These are phyloP conservation scores for Phaeosphaeria sp. DNA, from an alignment of 2,329 filamentous ascomycete species.

Conservation along the genomic window DNA sequence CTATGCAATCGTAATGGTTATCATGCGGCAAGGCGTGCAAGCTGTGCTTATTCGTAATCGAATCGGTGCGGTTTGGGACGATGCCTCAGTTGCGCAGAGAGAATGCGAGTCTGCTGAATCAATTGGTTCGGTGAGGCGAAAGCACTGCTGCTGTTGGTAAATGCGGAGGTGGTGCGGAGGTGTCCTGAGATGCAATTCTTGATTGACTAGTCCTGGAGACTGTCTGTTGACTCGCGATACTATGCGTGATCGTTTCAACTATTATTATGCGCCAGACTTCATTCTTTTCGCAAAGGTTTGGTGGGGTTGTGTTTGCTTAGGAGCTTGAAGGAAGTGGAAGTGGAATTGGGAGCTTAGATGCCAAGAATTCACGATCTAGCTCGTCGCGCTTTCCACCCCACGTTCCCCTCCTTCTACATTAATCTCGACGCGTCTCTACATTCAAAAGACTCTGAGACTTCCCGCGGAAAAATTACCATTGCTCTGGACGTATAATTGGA, in stretches of 20 bases:
- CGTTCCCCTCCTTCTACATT: slow-evolving; percentile 9
- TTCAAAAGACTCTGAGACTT: neutral
- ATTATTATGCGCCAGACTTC: neutral
- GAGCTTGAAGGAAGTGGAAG: slow-evolving; percentile 9
- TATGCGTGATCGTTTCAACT: neutral
- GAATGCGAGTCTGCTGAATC: too few relatives aligned
- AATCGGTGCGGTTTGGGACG: too few relatives aligned
- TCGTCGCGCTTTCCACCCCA: slow-evolving; percentile 9
- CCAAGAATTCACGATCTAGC: slow-evolving; percentile 26
- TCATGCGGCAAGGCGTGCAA: neutral
- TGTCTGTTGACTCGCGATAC: neutral
- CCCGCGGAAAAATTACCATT: neutral
- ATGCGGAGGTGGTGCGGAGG: slow-evolving; percentile 24
- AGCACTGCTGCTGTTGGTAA: neutral
- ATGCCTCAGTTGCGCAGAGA: too few relatives aligned
- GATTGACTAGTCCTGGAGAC: neutral
- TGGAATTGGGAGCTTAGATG: slow-evolving; percentile 11
- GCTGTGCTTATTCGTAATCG: too few relatives aligned
- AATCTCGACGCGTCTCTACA: neutral
- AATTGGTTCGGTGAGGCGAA: too few relatives aligned
- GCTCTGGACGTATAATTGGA: neutral
- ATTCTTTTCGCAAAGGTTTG: neutral
- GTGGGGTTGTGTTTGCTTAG: neutral
- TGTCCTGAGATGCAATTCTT: neutral
- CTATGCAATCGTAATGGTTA: neutral